A percentile compares a stretch with the other conserved stretches of the same genome.
phyloP scores from a whole-genome alignment of 768 basidiomycete genomes.

The Paxillus involutus region DNA sequence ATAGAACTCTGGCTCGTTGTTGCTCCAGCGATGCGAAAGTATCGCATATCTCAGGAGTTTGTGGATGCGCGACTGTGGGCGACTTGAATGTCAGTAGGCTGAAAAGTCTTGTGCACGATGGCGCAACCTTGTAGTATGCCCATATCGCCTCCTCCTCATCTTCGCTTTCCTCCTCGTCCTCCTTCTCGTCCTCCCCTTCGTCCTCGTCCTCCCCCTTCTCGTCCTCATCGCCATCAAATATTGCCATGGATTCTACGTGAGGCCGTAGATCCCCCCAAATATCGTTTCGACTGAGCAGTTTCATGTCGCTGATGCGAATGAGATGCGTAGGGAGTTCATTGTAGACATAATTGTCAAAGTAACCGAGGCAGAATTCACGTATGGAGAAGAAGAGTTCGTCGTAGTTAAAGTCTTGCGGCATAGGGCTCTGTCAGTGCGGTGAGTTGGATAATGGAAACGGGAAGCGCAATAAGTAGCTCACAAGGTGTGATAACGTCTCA shows the following conservation, averaged over 20 bases:
- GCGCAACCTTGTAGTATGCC: constrained; percentile 18
- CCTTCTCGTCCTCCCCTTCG: constrained; percentile 14
- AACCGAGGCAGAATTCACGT: background rate
- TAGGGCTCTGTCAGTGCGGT: too few species aligned
- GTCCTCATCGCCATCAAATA: constrained; percentile 18
- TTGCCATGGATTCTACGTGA: constrained; percentile 20
- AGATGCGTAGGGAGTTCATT: constrained; percentile 17
- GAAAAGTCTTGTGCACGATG: background rate
- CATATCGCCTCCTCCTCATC: constrained; percentile 16
- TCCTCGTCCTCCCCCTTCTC: constrained; percentile 7
- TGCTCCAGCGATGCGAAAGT: constrained; percentile 28
- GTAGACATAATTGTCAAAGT: constrained; percentile 5
- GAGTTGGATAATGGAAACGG: too few species aligned
- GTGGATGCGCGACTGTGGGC: constrained; percentile 14
- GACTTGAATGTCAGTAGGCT: constrained; percentile 9
- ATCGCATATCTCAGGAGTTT: constrained; percentile 22
- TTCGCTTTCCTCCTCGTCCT: constrained; percentile 11
- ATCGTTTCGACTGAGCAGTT: constrained; percentile 7
- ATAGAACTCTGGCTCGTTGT: constrained; percentile 17
- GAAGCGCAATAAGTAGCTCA: too few species aligned
- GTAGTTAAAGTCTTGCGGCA: too few species aligned
- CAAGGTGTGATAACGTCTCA: too few species aligned
- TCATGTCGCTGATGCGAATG: constrained; percentile 13
- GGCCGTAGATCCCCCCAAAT: constrained; percentile 6
- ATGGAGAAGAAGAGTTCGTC: too few species aligned